Evolutionary conservation across 345 rosid species (phyloP).

Genomic region (Gossypium sturtianum): DNA sequence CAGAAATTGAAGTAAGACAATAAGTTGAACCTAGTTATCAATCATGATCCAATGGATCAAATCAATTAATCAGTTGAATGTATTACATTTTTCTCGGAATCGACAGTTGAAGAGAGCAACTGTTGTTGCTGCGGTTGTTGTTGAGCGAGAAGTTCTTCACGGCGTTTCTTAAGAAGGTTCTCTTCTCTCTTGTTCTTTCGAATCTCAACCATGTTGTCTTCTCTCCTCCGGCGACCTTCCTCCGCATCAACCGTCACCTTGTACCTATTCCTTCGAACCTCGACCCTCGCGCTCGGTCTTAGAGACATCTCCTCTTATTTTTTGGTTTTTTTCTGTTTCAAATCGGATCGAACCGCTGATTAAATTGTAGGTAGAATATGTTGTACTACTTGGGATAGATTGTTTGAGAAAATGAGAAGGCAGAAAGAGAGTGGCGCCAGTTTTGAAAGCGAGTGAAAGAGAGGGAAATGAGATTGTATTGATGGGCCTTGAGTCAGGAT

Average conservation of each 20-base stretch:
- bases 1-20: background rate
- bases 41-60: constrained; percentile 9
- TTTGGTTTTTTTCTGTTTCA: background rate
- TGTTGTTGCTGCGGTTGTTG: constrained; percentile 16
- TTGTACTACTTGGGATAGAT: background rate
- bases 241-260: constrained; percentile 70
- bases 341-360: constrained; percentile 10
- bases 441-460: constrained; percentile 14
- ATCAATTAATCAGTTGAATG: background rate
- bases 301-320: constrained; percentile 42
- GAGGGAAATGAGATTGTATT: background rate
- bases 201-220: constrained; percentile 82
- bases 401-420: background rate
- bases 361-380: background rate
- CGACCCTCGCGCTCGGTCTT: constrained; percentile 62
- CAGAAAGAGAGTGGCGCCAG: background rate
- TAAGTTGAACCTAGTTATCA: constrained; percentile 10
- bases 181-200: constrained; percentile 73
- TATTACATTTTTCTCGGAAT: constrained; percentile 37
- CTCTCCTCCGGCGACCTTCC: constrained; percentile 69
- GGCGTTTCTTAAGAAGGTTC: constrained; percentile 68
- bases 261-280: constrained; percentile 57
- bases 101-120: constrained; percentile 26
- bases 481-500: no score
- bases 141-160: constrained; percentile 42